Evolutionary conservation across 352 stramenopile species (phyloP), one percentile per base, ranked within the genome.

Genomic region (Chrysophaeum taylorii): DNA sequence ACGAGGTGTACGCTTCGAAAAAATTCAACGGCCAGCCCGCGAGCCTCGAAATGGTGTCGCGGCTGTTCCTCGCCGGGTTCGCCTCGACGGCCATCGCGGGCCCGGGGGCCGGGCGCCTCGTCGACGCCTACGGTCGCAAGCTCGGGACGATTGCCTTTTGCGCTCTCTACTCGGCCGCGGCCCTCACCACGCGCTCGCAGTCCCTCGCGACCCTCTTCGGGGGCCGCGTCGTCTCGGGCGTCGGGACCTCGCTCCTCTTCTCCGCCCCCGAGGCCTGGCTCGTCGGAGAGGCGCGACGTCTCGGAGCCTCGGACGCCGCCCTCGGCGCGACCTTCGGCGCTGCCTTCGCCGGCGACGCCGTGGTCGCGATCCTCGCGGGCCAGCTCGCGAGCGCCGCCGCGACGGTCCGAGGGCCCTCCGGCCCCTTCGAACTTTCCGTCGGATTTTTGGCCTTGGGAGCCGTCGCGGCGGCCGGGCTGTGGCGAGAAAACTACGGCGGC

Each of bases 311-410:
- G 21, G 73, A 70, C 2, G 38, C 74, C n/a, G 61, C 66, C 33
- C 69, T 85, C 31, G 73, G 76, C 18, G 86, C 90, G 68, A 94
- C 89, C 0, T 96, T 96, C 79, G 85, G 87, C 5, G 82, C 91
- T 64, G 90, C 89, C 0, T 96, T 93, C 75, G 79, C 80, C 14
- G 85, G 85, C 61, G 83, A 90, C 76, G 91, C 91, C 7, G 76
- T 97, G 68, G 85, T 96, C 12, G 93, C 92, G 2, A 96, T 98
- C 69, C 36, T 94, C 31, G 92, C 92, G 2, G 92, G 92, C 12
- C 82, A 97, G 61, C 81, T 93, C 9, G 92, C 93, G 1, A 82
- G 89, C 64, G 66, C 86, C 16, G 84, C 86, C 15, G 87, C 81
- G n/a, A 62, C 81, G 0, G 35, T 45, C 35, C 71, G 78, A 25